phyloP scores from a whole-genome alignment of 2,329 filamentous ascomycete species.

The Fusarium sp. region DNA sequence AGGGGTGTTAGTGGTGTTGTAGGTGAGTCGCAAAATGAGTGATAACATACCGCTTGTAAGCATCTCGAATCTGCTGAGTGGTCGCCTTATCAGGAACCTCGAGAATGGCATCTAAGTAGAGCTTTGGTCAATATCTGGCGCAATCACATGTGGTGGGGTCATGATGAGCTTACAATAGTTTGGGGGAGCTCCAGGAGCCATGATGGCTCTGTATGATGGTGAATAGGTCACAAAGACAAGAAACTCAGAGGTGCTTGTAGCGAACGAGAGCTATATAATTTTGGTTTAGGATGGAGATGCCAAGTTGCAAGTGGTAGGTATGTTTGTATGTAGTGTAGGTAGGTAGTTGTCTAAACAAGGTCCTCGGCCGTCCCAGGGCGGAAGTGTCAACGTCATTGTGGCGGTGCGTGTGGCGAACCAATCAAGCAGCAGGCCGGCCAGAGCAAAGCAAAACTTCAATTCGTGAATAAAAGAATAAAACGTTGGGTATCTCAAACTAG shows the following conservation, averaged over 20 bases:
- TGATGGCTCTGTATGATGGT: conserved; percentile 39
- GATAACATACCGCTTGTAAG: conserved; percentile 82
- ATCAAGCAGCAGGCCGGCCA: conserved; percentile 9
- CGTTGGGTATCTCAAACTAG: conserved; percentile 37
- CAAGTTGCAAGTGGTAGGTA: conserved; percentile 25
- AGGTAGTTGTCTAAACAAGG: conserved; percentile 22
- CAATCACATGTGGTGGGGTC: conserved; percentile 28
- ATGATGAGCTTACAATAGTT: conserved; percentile 67
- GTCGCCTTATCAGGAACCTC: conserved; percentile 80
- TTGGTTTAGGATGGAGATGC: conserved; percentile 13
- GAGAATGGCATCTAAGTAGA: conserved; percentile 74
- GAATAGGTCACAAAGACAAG: conserved; percentile 3
- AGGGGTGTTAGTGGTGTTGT: conserved; percentile 27
- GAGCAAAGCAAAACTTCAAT: conserved; percentile 13
- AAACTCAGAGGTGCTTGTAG: conserved; percentile 16
- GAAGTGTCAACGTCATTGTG: conserved; percentile 59
- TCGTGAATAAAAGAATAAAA: conserved; percentile 28
- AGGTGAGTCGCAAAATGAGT: not conserved
- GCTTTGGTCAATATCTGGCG: conserved; percentile 29
- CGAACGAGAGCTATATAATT: conserved; percentile 11
- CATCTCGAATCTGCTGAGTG: conserved; percentile 87
- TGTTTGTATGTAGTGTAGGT: conserved; percentile 6
- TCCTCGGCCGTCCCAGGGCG: conserved; percentile 25
- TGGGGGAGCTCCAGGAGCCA: conserved; percentile 60
- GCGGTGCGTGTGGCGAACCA: conserved; percentile 51